Percentiles rank a stretch among this genome's conserved stretches.
Evolutionary conservation across 1,139 yeast genomes (phyloP).

Genomic region (Hyphopichia khmerensis): DNA sequence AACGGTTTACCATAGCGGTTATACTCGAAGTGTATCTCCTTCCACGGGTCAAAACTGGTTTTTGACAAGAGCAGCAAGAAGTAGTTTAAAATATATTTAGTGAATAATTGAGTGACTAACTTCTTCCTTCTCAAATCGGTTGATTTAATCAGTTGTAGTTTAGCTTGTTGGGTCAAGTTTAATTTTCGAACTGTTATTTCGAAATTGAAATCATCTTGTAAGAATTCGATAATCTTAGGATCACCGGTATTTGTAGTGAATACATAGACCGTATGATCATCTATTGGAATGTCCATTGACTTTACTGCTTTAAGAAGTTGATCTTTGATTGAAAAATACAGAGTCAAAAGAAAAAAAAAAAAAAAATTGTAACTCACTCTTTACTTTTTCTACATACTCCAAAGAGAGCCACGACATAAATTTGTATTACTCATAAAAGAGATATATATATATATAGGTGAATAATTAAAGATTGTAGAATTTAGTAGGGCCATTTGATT

Average conservation of each 20-base stretch:
- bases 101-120: conserved; percentile 22
- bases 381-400: too few relatives aligned
- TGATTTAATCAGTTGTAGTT: conserved; percentile 29
- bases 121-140: conserved; percentile 15
- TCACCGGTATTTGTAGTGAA: conserved; percentile 18
- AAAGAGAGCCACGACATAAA: too few relatives aligned
- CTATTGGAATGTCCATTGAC: too few relatives aligned
- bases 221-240: conserved; percentile 11
- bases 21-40: conserved; percentile 17
- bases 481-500: conserved; percentile 1
- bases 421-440: too few relatives aligned
- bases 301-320: too few relatives aligned
- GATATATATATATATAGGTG: too few relatives aligned
- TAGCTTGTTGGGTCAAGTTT: conserved; percentile 31
- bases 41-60: conserved; percentile 16
- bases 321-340: too few relatives aligned
- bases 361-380: too few relatives aligned
- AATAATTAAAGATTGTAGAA: neutral
- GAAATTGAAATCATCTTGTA: conserved; percentile 35
- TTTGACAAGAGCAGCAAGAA: conserved; percentile 5
- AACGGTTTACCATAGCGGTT: conserved; percentile 40
- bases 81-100: conserved; percentile 24
- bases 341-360: too few relatives aligned
- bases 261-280: conserved; percentile 3
- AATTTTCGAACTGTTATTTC: conserved; percentile 36